These are phyloP conservation scores for Aspergillus bridgeri DNA, from an alignment of 495 filamentous ascomycete species.

Conservation along the genomic window DNA sequence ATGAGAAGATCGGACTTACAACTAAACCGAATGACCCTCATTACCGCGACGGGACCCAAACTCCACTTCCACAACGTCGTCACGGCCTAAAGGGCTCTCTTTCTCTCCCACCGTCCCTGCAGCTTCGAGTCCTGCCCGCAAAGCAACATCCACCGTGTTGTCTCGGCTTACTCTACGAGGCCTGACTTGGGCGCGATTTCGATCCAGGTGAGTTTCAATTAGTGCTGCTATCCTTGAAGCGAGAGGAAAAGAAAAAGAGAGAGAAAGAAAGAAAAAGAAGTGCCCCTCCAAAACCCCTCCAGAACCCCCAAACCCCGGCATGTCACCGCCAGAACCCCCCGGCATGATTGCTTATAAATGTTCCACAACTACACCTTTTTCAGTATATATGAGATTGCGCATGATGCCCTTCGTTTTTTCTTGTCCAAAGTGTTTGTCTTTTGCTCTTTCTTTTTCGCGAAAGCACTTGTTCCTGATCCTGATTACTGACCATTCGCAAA, in stretches of 20 bases:
- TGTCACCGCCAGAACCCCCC: not conserved
- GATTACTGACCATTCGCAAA: conserved; percentile 6
- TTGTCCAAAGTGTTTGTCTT: not conserved
- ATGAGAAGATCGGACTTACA: not conserved
- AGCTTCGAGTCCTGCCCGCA: not conserved
- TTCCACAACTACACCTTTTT: not conserved
- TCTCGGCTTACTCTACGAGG: conserved; percentile 26
- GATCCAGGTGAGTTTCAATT: conserved; percentile 32
- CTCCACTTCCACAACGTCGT: conserved; percentile 13
- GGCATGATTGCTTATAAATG: not conserved
- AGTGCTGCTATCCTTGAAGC: not conserved
- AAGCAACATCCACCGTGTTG: conserved; percentile 30
- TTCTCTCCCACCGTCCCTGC: conserved; percentile 6
- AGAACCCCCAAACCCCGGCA: not conserved
- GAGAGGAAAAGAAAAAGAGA: conserved; percentile 10
- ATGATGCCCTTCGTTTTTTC: not conserved
- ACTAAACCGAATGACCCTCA: conserved; percentile 16
- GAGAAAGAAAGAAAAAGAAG: conserved; percentile 11
- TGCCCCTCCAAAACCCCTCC: conserved; percentile 7
- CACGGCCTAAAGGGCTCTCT: conserved; percentile 4
- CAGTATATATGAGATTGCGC: not conserved
- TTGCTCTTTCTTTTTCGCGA: not conserved
- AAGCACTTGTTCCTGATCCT: not conserved
- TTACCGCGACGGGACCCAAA: conserved; percentile 12
- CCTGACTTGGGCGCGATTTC: conserved; percentile 33